Percentiles rank a stretch among this genome's conserved stretches.
Evolutionary conservation across 2,329 filamentous ascomycete species (phyloP).

Genomic region (Penicillium psychrosexuale): DNA sequence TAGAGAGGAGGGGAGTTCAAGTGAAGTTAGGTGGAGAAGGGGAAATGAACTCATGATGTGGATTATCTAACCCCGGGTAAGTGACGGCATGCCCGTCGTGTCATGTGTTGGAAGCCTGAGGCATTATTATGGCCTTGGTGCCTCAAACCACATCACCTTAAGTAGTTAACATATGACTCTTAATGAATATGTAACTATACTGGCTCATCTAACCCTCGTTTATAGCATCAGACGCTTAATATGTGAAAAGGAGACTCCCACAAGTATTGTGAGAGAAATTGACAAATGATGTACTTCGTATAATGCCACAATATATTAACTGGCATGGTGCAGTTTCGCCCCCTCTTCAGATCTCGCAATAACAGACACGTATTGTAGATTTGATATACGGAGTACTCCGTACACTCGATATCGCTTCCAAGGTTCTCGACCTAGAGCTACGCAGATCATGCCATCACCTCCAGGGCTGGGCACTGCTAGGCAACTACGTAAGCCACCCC

Average conservation of each 20-base stretch:
- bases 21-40: slow-evolving; percentile 22
- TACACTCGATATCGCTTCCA: not conserved
- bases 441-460: slow-evolving; percentile 4
- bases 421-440: not conserved
- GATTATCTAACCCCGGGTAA: slow-evolving; percentile 18
- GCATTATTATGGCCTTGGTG: not conserved
- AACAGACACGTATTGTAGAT: not conserved
- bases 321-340: not conserved
- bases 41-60: slow-evolving; percentile 14
- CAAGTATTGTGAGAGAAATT: not conserved
- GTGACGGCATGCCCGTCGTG: slow-evolving; percentile 13
- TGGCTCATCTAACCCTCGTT: not conserved
- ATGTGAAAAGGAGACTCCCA: not conserved
- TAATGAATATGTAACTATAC: too few relatives aligned
- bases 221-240: not conserved
- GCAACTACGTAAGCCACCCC: not conserved
- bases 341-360: not conserved
- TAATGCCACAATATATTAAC: not conserved
- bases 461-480: not conserved
- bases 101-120: slow-evolving; percentile 12
- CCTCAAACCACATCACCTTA: not conserved
- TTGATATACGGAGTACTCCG: not conserved
- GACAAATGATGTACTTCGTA: not conserved
- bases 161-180: too few relatives aligned
- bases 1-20: not conserved